Evolutionary conservation across 257 asterid species (phyloP), one percentile per base, ranked within the genome.

Genomic region (Verbena officinalis): DNA sequence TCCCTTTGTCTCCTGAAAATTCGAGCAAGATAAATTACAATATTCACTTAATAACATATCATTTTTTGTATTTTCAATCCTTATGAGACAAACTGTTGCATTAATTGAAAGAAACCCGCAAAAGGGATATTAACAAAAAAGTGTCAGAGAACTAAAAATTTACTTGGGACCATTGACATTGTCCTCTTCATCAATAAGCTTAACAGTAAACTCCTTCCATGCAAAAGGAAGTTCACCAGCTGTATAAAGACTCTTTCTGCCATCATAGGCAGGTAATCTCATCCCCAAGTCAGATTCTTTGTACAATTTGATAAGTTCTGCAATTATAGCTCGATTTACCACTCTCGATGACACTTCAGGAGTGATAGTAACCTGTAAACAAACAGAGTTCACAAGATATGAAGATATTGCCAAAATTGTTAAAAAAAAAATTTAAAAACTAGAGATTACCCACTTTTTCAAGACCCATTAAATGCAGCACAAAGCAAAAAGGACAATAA

Each of bases 181-280:
- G 71, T 86, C 95, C n/a, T 88, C 97, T 45, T 90, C 93, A 74
- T 91, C 96, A 7, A 91, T 46, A 52, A 91, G 88, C 80, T 84
- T 88, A 73, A 95, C 58, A 1, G 75, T 75, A 77, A 95, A 91
- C 78, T 90, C 98, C 83, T 88, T 91, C 93, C 91, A 78, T 50
- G 84, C 67, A 81, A 91, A 95, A 54, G 99, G 99, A 73, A 90
- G 96, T 74, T 91, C 94, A 10, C 99, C 99, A 67, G 99, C 98
- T 15, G 98, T 91, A 82, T 95, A 95, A 21, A 95, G 79, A 77
- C 91, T 81, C 78, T 83, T 94, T 56, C 97, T 75, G 44, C 99
- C 99, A 80, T 95, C 99, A 79, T 88, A 95, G 45, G 97, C 98
- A 5, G 99, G 99, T 48, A 95, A 67, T 80, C 87, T 86, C 94